Evolutionary conservation across 257 asterid genomes (phyloP).

Genomic region (Solanum neorickii): DNA sequence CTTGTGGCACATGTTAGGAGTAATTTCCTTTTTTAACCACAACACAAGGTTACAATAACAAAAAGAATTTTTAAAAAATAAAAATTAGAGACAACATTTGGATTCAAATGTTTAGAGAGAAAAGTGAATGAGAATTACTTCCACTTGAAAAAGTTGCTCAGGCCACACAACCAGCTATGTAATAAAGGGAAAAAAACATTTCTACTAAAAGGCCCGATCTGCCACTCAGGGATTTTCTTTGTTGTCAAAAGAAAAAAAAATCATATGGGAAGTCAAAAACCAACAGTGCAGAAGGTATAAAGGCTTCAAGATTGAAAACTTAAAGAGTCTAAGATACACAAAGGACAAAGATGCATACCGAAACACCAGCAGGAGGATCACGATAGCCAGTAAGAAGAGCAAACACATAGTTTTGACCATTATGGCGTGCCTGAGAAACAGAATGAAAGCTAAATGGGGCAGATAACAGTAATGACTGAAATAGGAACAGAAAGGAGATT

Average conservation of each 20-base stretch:
- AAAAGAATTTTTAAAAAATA: neutral
- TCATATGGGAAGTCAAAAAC: neutral
- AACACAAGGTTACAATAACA: neutral
- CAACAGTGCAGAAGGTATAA: neutral
- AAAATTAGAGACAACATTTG: neutral
- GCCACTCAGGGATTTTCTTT: neutral
- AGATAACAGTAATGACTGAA: neutral
- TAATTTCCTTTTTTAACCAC: neutral
- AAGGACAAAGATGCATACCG: conserved; percentile 17
- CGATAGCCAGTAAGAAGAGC: conserved; percentile 72
- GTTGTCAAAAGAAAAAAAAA: neutral
- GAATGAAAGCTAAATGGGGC: neutral
- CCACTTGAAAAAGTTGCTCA: neutral
- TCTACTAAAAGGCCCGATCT: neutral
- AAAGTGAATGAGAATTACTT: neutral
- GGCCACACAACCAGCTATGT: neutral
- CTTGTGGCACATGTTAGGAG: neutral
- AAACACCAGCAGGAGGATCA: conserved; percentile 75
- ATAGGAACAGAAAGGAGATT: neutral
- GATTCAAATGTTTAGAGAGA: neutral
- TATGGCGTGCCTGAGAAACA: conserved; percentile 54
- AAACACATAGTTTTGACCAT: conserved; percentile 65
- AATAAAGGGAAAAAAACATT: neutral
- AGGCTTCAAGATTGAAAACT: neutral
- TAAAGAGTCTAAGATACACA: neutral